Evolutionary conservation across 768 basidiomycete genomes (phyloP).

Genomic region (Amanita rubescens): DNA sequence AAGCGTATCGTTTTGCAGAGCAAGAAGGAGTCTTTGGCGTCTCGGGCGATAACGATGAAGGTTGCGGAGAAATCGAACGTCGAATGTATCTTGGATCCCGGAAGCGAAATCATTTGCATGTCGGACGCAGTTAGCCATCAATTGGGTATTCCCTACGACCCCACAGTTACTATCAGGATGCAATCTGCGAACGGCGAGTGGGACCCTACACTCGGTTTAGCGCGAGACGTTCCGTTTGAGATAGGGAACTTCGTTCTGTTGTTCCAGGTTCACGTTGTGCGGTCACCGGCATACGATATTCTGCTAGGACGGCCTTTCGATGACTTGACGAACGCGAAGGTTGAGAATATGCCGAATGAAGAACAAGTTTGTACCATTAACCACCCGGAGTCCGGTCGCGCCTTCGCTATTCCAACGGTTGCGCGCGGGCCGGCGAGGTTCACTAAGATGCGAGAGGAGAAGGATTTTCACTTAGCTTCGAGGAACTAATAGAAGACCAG

Average conservation of each 20-base stretch:
- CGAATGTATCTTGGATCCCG: constrained; percentile 18
- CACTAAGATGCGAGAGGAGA: neutral
- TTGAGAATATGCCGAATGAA: constrained; percentile 1
- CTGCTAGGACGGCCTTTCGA: constrained; percentile 10
- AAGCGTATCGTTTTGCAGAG: constrained; percentile 10
- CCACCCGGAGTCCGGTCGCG: neutral
- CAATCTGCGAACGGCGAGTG: neutral
- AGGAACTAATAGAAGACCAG: constrained; percentile 9
- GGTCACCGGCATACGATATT: constrained; percentile 11
- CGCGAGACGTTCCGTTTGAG: neutral
- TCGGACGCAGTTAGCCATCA: constrained; percentile 13
- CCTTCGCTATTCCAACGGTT: neutral
- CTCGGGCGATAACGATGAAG: constrained; percentile 13
- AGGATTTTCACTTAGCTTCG: constrained; percentile 16
- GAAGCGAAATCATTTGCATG: constrained; percentile 21
- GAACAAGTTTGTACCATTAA: neutral
- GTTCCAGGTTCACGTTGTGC: constrained; percentile 10
- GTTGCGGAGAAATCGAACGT: constrained; percentile 15
- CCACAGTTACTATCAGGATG: constrained; percentile 10
- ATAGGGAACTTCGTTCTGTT: neutral
- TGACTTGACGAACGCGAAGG: neutral
- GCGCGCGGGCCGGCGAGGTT: neutral
- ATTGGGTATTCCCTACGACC: constrained; percentile 14
- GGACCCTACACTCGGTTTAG: neutral
- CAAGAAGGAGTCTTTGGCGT: constrained; percentile 16